Conservation (phyloP, 75 land plant species). For the Azolla pinnata region DNA sequence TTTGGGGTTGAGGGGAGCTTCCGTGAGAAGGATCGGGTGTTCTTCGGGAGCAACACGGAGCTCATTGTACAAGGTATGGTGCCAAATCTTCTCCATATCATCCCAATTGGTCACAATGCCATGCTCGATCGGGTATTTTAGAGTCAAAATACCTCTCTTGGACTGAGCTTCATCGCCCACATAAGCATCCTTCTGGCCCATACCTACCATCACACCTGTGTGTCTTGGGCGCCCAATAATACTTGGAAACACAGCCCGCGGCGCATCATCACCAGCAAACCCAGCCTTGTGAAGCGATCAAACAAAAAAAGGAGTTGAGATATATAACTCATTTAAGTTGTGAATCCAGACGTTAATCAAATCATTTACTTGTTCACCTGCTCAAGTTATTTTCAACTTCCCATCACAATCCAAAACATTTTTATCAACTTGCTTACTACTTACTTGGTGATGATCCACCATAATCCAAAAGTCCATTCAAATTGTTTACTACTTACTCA, state of each 20-base stretch:
- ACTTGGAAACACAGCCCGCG: slow-evolving; percentile 49
- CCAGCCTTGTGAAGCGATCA: slow-evolving; percentile 25
- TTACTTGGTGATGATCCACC: too few relatives aligned
- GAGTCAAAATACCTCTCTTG: slow-evolving; percentile 38
- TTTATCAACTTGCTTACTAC: too few relatives aligned
- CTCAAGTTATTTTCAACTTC: too few relatives aligned
- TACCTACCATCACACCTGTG: slow-evolving; percentile 52
- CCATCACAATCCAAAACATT: too few relatives aligned
- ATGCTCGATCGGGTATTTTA: slow-evolving; percentile 47
- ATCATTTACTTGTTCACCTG: too few relatives aligned
- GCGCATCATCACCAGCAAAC: slow-evolving; percentile 56
- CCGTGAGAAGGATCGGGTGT: slow-evolving; percentile 49
- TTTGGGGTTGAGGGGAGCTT: too few relatives aligned
- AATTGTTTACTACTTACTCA: too few relatives aligned
- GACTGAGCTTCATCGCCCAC: slow-evolving; percentile 59
- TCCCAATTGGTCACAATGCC: slow-evolving; percentile 68
- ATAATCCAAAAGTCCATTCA: too few relatives aligned
- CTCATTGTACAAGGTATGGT: slow-evolving; percentile 73
- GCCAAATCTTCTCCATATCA: slow-evolving; percentile 93
- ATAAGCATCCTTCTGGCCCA: slow-evolving; percentile 57
- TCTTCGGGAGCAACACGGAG: slow-evolving; percentile 49
- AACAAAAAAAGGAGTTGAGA: slow-evolving; percentile 3
- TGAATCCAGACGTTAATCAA: too few relatives aligned
- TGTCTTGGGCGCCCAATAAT: slow-evolving; percentile 57
- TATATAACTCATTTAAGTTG: slow-evolving; percentile 37